Evolutionary conservation across 169 alveolate genomes (phyloP), one percentile per base, ranked within the genome.

Genomic region (Theileria sp.): DNA sequence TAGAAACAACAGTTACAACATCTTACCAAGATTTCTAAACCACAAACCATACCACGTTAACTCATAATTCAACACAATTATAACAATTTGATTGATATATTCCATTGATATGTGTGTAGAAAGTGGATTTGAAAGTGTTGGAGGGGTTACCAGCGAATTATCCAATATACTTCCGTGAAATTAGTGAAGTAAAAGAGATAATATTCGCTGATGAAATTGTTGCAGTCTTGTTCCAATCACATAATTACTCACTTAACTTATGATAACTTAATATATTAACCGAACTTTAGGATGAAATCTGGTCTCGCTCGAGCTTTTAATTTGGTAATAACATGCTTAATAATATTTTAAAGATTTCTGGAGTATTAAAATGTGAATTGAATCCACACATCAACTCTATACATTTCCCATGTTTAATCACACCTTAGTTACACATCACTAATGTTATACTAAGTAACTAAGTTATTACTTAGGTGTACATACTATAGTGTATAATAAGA

Each of bases 281-380:
- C 8, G 17, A 44, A 3, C 4, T 28, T 36, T 36, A 82, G 89
- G 26, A 69, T 77, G 81, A 68, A 49, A 38, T 81, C 86, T 26
- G 94, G 94, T 0, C 62, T 89, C 12, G 91, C 94, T 25, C 56
- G 94, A 65, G 88, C 91, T 23, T 89, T 84, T 72, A 91, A 86
- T 68, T 51, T 83, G 56, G 89, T 82, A 36, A 34, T 64, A 61
- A 75, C 66, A 30, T 15, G 60, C 26, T 68, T 86, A 3, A 73
- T 75, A 77, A 15, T 58, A 62, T 76, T 71, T 51, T 23, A 32
- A 17, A 82, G 89, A 75, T 71, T 68, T 77, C 60, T 56, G 89
- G 89, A 80, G 26, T 25, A 13, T 64, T 82, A 23, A 34, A 32
- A 7, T 82, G 89, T 50, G 89, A 82, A 58, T 64, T 82, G 21